Conservation (phyloP, 495 filamentous ascomycete genomes). For the Aspergillus cristatus region DNA sequence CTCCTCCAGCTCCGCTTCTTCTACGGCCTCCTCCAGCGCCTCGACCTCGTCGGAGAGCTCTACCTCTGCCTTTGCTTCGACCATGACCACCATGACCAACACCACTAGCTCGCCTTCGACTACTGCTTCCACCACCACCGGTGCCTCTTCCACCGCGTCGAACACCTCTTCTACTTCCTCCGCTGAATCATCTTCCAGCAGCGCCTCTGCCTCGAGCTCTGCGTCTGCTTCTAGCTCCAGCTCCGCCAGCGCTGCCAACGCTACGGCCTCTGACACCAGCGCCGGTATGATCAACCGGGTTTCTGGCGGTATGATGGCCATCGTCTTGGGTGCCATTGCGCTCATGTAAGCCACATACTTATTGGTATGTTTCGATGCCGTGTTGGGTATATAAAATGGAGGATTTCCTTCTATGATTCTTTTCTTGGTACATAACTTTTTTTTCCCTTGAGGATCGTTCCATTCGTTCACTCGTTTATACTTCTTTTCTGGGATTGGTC, state of each 20-base stretch:
- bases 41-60: constrained; percentile 48
- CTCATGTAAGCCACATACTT: constrained; percentile 18
- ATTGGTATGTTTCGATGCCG: too few relatives aligned
- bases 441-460: constrained; percentile 1
- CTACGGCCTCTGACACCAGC: constrained; percentile 18
- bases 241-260: constrained; percentile 2
- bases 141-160: neutral
- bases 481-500: too few relatives aligned
- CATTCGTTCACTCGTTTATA: neutral
- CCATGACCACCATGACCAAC: constrained; percentile 23
- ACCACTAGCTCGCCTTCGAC: constrained; percentile 10
- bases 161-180: neutral
- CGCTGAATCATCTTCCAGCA: neutral
- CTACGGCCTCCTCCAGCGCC: constrained; percentile 9
- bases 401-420: too few relatives aligned
- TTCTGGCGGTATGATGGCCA: constrained; percentile 29
- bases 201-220: neutral
- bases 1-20: constrained; percentile 21
- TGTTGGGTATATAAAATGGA: too few relatives aligned
- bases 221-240: neutral
- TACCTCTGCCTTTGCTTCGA: constrained; percentile 39
- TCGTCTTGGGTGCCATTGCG: constrained; percentile 24
- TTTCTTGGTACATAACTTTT: constrained; percentile 4
- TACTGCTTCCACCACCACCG: neutral
- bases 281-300: constrained; percentile 27